A percentile compares a stretch with the other conserved stretches of the same genome.
Conservation (phyloP, 1,139 yeast genomes). For the Pichia sp. region DNA sequence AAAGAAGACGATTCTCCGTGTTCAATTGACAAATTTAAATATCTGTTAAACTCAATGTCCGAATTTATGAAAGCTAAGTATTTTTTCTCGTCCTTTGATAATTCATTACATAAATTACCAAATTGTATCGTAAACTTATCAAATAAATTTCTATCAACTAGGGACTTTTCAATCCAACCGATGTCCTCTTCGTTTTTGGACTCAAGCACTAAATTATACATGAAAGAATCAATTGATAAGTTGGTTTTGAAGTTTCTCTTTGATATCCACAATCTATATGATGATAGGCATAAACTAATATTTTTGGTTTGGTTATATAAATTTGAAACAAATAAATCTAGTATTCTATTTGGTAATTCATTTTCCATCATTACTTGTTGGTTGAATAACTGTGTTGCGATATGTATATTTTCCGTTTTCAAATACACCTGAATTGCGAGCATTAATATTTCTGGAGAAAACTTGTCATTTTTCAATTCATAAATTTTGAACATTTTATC, state of each 20-base stretch:
- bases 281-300: slow-evolving; percentile 15
- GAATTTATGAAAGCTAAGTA: slow-evolving; percentile 7
- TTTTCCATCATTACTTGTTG: slow-evolving; percentile 19
- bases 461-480: slow-evolving; percentile 8
- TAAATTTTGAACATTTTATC: slow-evolving; percentile 16
- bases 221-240: slow-evolving; percentile 17
- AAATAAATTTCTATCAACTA: slow-evolving; percentile 8
- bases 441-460: slow-evolving; percentile 12
- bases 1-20: slow-evolving; percentile 8
- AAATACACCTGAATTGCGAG: slow-evolving; percentile 20
- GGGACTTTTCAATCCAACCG: slow-evolving; percentile 15
- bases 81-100: slow-evolving; percentile 3
- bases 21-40: slow-evolving; percentile 2
- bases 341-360: slow-evolving; percentile 11
- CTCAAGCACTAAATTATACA: slow-evolving; percentile 15
- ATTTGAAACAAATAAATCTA: slow-evolving; percentile 15
- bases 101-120: slow-evolving; percentile 9
- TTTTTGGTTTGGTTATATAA: slow-evolving; percentile 16
- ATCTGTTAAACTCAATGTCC: slow-evolving; percentile 1
- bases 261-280: slow-evolving; percentile 22
- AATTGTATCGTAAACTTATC: slow-evolving; percentile 10
- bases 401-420: slow-evolving; percentile 17
- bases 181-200: slow-evolving; percentile 15
- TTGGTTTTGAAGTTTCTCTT: slow-evolving; percentile 10
- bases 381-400: slow-evolving; percentile 22